These are phyloP conservation scores for Sphaerulina vaccinii DNA, from an alignment of 2,329 filamentous ascomycete species.

Conservation along the genomic window DNA sequence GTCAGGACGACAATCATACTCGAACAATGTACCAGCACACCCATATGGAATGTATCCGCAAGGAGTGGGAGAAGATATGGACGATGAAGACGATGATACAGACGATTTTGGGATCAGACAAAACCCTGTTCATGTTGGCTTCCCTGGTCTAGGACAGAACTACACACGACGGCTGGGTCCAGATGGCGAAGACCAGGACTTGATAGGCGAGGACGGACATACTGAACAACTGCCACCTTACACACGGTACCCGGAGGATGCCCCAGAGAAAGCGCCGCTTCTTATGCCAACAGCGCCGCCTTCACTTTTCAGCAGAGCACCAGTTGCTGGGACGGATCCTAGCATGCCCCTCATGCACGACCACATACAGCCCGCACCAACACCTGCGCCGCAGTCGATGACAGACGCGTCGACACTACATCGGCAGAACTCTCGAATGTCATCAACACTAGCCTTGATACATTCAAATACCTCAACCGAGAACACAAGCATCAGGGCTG, in stretches of 20 bases:
- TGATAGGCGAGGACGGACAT: conserved; percentile 85
- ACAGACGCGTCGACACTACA: conserved; percentile 34
- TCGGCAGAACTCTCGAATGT: conserved; percentile 9
- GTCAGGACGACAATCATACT: conserved; percentile 53
- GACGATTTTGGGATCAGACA: conserved; percentile 37
- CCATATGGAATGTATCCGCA: conserved; percentile 87
- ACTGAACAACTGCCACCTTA: conserved; percentile 91
- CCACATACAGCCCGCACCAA: conserved; percentile 31
- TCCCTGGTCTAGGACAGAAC: conserved; percentile 61
- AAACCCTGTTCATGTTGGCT: conserved; percentile 64
- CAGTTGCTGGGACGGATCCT: conserved; percentile 36
- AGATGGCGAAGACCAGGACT: conserved; percentile 82
- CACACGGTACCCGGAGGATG: conserved; percentile 78
- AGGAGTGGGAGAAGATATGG: conserved; percentile 64
- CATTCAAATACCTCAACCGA: conserved; percentile 7
- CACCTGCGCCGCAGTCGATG: conserved; percentile 37
- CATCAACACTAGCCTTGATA: conserved; percentile 11
- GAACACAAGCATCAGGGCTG: background rate
- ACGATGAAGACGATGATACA: conserved; percentile 37
- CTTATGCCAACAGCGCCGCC: conserved; percentile 36
- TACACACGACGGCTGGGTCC: conserved; percentile 74
- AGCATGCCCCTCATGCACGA: conserved; percentile 38
- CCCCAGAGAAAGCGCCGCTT: conserved; percentile 53
- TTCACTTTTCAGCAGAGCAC: conserved; percentile 35
- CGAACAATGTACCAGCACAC: conserved; percentile 62